Base-by-base conservation (phyloP, 2,329 filamentous ascomycete species). In the Huntiella omanensis region DNA sequence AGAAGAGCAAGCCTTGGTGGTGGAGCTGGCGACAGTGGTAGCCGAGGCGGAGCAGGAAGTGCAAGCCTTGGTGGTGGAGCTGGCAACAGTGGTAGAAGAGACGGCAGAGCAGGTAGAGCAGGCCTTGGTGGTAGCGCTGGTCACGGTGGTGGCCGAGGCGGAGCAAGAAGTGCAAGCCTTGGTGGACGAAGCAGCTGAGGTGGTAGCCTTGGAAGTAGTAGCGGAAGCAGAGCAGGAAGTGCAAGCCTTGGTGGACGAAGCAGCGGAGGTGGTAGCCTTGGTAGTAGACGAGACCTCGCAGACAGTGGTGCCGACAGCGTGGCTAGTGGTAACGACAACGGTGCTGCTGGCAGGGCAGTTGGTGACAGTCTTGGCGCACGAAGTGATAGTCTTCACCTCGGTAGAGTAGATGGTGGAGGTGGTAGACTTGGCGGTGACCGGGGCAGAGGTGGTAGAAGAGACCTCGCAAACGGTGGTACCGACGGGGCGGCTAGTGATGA, bases 251-350 rank as follows among this genome's bases (percentile, higher is more conserved):
- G 17, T 19, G 17, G 17, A 19, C 17, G 17, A 19, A 19, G 17
- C 17, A 19, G 17, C 17, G 1, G 17, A 19, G 17, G 17, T 19
- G 5, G 42, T 45, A 19, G 37, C 4, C 7, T 28, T 41, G 5
- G 39, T 8, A 19, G 38, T 36, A 10, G 38, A 51, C 17, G 17
- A 19, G 17, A 19, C 17, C 4, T 17, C 10, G 55, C 63, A 68
- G 47, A 68, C 58, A 8, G 67, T 69, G 8, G 66, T 69, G 53
- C 63, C 66, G 35, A 66, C 39, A 28, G 62, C 53, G 32, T 68
- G 58, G 1, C 57, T 57, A 51, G 64, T 58, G 3, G 65, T 67
- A 12, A 59, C 61, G 33, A 64, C 57, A 33, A 59, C 54, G 36
- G 57, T 57, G 34, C 56, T 53, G 33, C 55, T 54, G 10, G 38